Conservation (phyloP, 2,329 filamentous ascomycete genomes). For the Cladosporium sp. region DNA sequence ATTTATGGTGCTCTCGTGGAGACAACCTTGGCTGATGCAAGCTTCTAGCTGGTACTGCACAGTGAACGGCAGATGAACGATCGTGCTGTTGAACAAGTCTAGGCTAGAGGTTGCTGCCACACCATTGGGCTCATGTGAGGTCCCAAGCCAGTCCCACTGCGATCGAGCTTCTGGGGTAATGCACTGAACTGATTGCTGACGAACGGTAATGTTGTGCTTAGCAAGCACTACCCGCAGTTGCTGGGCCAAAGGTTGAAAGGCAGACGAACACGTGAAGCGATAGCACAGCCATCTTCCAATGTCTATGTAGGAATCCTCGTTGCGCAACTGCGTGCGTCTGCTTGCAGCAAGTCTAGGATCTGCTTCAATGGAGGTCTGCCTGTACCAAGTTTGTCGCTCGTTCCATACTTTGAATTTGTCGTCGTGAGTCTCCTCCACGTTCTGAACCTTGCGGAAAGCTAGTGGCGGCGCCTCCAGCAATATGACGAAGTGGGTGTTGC, state of each 20-base stretch:
- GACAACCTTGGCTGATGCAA: conserved; percentile 75
- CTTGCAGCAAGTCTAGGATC: conserved; percentile 25
- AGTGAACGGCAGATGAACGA: conserved; percentile 54
- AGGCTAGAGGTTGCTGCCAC: neutral
- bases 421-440: conserved; percentile 42
- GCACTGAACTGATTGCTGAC: neutral
- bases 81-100: conserved; percentile 5
- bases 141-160: conserved; percentile 15
- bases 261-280: conserved; percentile 48
- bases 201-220: conserved; percentile 70
- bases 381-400: conserved; percentile 59
- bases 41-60: conserved; percentile 91
- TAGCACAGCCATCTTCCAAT: conserved; percentile 65
- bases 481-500: conserved; percentile 34
- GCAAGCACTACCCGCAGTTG: conserved; percentile 55
- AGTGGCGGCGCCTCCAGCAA: conserved; percentile 40
- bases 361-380: conserved; percentile 64
- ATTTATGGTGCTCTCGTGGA: conserved; percentile 69
- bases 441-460: conserved; percentile 27
- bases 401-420: conserved; percentile 50
- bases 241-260: conserved; percentile 21
- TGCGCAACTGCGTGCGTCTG: conserved; percentile 44
- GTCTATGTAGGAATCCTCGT: conserved; percentile 56
- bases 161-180: neutral
- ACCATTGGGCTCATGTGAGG: neutral